A percentile compares a stretch with the other conserved stretches of the same genome.
Conservation (phyloP, 2,329 filamentous ascomycete genomes). For the Claviceps purpurea region DNA sequence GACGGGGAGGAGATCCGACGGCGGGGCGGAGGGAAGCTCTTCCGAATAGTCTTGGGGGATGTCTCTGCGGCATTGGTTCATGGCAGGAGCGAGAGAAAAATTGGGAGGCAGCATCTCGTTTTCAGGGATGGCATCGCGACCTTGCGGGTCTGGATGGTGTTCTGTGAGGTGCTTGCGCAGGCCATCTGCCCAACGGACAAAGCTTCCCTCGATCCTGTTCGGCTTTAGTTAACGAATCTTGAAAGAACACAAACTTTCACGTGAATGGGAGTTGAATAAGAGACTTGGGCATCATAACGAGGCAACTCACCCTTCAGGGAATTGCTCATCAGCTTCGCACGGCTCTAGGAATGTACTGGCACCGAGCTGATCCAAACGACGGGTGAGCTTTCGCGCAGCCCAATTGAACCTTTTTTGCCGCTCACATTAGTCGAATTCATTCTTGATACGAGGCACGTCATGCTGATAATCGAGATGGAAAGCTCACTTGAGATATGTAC, state of each 20-base stretch:
- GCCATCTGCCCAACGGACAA: slow-evolving; percentile 61
- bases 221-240: not conserved
- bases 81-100: slow-evolving; percentile 28
- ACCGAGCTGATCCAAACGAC: slow-evolving; percentile 71
- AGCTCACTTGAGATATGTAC: slow-evolving; percentile 75
- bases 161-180: slow-evolving; percentile 54
- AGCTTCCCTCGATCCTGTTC: slow-evolving; percentile 63
- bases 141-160: slow-evolving; percentile 55
- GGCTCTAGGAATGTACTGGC: slow-evolving; percentile 61
- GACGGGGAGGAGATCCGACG: slow-evolving; percentile 36
- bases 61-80: slow-evolving; percentile 4
- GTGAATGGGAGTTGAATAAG: not conserved
- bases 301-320: slow-evolving; percentile 62
- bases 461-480: not conserved
- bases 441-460: not conserved
- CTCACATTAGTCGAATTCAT: not conserved
- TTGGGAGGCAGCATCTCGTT: slow-evolving; percentile 64
- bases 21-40: slow-evolving; percentile 14
- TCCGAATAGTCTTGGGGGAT: slow-evolving; percentile 7
- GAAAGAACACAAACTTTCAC: not conserved
- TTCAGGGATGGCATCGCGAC: slow-evolving; percentile 56
- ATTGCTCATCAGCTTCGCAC: slow-evolving; percentile 86
- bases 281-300: slow-evolving; percentile 14
- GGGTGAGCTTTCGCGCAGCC: slow-evolving; percentile 77
- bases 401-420: slow-evolving; percentile 62